These are phyloP conservation scores for Mortierella sp. DNA, from an alignment of 371 early-diverging fungal species.

Conservation along the genomic window DNA sequence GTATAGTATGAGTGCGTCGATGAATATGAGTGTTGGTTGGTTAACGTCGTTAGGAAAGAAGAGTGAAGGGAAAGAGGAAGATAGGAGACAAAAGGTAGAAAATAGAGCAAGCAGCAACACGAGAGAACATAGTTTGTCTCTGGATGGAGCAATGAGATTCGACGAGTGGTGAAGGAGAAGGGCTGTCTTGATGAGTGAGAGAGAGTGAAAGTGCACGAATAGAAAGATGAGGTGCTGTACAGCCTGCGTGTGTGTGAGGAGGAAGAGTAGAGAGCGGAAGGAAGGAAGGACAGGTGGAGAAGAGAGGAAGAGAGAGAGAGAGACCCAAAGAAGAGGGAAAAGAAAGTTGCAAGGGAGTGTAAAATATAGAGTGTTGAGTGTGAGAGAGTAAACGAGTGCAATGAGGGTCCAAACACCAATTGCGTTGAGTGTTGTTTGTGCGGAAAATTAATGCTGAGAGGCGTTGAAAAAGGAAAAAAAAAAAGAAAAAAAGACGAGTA, in stretches of 20 bases:
- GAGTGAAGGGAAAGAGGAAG: background rate
- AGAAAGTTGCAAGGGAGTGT: background rate
- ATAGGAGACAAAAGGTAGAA: background rate
- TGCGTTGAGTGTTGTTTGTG: too few relatives aligned
- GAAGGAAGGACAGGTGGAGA: background rate
- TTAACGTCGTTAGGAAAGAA: too few relatives aligned
- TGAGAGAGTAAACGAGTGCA: background rate
- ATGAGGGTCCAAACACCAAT: constrained; percentile 1
- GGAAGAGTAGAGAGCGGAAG: background rate
- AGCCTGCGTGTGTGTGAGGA: background rate
- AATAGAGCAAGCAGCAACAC: background rate
- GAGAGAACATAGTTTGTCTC: background rate
- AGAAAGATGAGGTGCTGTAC: background rate
- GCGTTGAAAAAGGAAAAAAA: background rate
- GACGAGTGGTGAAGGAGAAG: background rate
- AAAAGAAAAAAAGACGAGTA: background rate
- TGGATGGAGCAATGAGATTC: background rate
- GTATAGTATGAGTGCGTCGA: background rate
- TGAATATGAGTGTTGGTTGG: background rate
- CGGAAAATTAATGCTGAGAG: background rate
- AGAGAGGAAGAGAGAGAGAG: background rate
- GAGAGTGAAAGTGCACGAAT: background rate
- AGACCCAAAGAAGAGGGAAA: too few relatives aligned
- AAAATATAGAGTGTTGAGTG: background rate
- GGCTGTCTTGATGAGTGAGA: background rate